These are phyloP conservation scores for Hysterium pulicare DNA, from an alignment of 2,329 filamentous ascomycete species.

Conservation along the genomic window DNA sequence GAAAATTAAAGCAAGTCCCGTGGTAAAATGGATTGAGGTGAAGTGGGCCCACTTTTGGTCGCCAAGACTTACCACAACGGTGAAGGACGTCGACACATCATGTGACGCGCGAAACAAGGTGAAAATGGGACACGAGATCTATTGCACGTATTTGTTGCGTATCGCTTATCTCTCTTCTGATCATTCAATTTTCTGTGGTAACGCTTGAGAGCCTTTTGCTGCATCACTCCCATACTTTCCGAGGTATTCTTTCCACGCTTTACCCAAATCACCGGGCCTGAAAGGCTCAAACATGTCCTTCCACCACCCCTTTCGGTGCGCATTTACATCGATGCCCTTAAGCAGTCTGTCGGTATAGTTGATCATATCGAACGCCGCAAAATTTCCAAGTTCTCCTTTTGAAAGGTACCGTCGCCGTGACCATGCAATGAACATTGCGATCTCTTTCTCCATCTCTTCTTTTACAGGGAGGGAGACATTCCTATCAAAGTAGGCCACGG, in stretches of 20 bases:
- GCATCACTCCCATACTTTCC: neutral
- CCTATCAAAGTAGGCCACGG: constrained; percentile 20
- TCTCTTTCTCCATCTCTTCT: constrained; percentile 4
- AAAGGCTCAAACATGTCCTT: constrained; percentile 7
- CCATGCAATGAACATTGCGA: constrained; percentile 9
- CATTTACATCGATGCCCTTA: constrained; percentile 6
- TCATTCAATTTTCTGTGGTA: no score
- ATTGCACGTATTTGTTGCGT: no score
- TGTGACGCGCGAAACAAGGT: neutral
- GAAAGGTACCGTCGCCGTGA: constrained; percentile 7
- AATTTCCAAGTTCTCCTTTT: constrained; percentile 6
- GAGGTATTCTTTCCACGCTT: constrained; percentile 9
- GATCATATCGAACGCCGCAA: constrained; percentile 9
- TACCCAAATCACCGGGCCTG: constrained; percentile 7
- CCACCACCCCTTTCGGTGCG: constrained; percentile 15
- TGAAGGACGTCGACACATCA: no score
- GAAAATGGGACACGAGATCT: no score
- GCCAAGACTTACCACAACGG: no score
- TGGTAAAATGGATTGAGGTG: no score
- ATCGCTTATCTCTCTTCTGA: no score
- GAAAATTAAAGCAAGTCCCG: no score
- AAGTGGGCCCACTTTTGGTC: no score
- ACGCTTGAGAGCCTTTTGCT: neutral
- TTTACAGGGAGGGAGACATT: constrained; percentile 2
- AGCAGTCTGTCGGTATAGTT: constrained; percentile 10